A percentile compares a stretch with the other conserved stretches of the same genome.
Conservation (phyloP, 805 yeast species). For the Monosporozyma unispora region DNA sequence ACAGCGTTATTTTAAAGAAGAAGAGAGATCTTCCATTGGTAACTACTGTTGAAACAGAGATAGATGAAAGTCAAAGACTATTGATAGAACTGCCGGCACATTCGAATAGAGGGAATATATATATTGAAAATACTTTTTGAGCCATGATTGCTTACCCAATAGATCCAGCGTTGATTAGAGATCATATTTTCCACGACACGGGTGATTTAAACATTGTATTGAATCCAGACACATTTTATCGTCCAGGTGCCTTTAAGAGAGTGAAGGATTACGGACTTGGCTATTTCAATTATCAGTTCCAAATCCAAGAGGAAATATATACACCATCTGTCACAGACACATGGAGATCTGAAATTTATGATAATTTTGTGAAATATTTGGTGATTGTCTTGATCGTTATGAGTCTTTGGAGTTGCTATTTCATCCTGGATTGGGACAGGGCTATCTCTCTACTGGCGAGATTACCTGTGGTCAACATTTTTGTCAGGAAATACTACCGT, state of each 20-base stretch:
- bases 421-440: not conserved
- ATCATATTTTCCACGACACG: slow-evolving; percentile 30
- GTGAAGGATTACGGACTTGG: slow-evolving; percentile 27
- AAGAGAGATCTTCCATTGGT: no score
- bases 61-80: no score
- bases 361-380: slow-evolving; percentile 18
- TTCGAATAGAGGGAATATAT: no score
- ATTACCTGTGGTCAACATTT: not conserved
- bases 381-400: slow-evolving; percentile 13
- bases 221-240: slow-evolving; percentile 21
- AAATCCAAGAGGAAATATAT: slow-evolving; percentile 17
- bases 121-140: no score
- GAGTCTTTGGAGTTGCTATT: slow-evolving; percentile 1
- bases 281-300: slow-evolving; percentile 26
- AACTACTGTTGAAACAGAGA: no score
- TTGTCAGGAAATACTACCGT: not conserved
- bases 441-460: not conserved
- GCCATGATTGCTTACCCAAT: slow-evolving; percentile 30
- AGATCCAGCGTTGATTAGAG: slow-evolving; percentile 32
- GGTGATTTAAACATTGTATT: slow-evolving; percentile 24
- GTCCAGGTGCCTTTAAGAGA: slow-evolving; percentile 27
- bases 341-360: slow-evolving; percentile 19
- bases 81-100: no score
- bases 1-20: no score
- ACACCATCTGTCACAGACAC: slow-evolving; percentile 12